phyloP scores from a whole-genome alignment of 169 alveolate genomes.

The Neospora caninum region DNA sequence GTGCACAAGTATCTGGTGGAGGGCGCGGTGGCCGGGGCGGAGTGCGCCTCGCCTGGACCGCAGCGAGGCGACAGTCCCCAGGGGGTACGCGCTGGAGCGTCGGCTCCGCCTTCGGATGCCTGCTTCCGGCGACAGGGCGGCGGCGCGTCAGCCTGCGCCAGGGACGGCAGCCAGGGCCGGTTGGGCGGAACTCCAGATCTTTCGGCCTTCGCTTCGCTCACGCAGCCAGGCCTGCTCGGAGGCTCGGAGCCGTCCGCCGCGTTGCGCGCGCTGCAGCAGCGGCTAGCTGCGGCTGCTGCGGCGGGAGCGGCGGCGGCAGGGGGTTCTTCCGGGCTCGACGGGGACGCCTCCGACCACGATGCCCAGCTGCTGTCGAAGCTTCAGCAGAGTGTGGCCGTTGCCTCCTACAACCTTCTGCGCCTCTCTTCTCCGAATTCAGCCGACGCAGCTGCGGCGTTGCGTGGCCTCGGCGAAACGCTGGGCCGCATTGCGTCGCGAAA shows the following conservation, averaged over 20 bases:
- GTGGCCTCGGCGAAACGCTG: not conserved
- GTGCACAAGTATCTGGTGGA: slow-evolving; percentile 2
- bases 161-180: not conserved
- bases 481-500: not conserved
- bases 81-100: not conserved
- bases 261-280: not conserved
- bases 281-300: not conserved
- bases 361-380: not conserved
- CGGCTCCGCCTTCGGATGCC: not conserved
- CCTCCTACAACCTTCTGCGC: not conserved
- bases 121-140: not conserved
- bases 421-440: not conserved
- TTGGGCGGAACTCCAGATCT: too few relatives aligned
- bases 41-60: not conserved
- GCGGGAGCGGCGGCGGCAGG: not conserved
- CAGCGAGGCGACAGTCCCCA: not conserved
- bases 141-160: not conserved
- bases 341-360: not conserved
- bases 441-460: not conserved
- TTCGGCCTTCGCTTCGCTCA: too few relatives aligned
- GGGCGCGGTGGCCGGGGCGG: slow-evolving; percentile 7
- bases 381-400: not conserved
- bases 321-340: not conserved
- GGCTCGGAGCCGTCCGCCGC: not conserved
- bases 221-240: too few relatives aligned